Evolutionary conservation across 495 filamentous ascomycete genomes (phyloP).

Genomic region (Aspergillus mulundensis): DNA sequence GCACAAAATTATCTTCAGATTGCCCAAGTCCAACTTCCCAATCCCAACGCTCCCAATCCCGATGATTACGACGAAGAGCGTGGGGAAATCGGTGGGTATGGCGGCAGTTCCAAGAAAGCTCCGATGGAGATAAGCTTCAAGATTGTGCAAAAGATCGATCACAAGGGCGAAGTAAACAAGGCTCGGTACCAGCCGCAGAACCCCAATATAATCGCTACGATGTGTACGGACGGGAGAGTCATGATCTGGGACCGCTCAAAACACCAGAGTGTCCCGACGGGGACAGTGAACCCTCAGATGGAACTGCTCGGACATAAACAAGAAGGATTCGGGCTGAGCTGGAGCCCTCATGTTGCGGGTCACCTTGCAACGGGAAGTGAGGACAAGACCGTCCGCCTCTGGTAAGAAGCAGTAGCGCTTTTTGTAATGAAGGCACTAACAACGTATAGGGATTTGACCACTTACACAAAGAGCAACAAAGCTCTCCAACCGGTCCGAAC

Average conservation of each 20-base stretch:
- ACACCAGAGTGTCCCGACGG: constrained; percentile 70
- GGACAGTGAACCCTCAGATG: constrained; percentile 72
- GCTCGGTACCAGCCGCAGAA: constrained; percentile 97
- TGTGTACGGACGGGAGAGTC: constrained; percentile 81
- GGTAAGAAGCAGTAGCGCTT: constrained; percentile 49
- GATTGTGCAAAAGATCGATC: constrained; percentile 92
- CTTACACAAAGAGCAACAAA: constrained; percentile 64
- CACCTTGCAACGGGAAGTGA: constrained; percentile 85
- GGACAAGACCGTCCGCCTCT: constrained; percentile 84
- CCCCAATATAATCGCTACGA: constrained; percentile 92
- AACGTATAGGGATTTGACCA: constrained; percentile 66
- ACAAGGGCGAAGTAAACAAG: constrained; percentile 97
- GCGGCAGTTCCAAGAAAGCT: constrained; percentile 59
- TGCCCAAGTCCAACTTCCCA: constrained; percentile 86
- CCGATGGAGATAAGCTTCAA: constrained; percentile 74
- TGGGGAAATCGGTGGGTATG: constrained; percentile 92
- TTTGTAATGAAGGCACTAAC: constrained; percentile 4
- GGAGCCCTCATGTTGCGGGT: constrained; percentile 81
- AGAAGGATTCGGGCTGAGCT: constrained; percentile 93
- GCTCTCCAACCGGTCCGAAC: constrained; percentile 63
- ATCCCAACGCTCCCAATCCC: constrained; percentile 65
- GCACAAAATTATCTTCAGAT: constrained; percentile 94
- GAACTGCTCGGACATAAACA: constrained; percentile 78
- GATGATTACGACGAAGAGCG: constrained; percentile 85
- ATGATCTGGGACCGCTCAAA: constrained; percentile 96